Evolutionary conservation across 2,329 filamentous ascomycete genomes (phyloP), one percentile per base, ranked within the genome.

Genomic region (Graphilbum ipis-grandicollis): DNA sequence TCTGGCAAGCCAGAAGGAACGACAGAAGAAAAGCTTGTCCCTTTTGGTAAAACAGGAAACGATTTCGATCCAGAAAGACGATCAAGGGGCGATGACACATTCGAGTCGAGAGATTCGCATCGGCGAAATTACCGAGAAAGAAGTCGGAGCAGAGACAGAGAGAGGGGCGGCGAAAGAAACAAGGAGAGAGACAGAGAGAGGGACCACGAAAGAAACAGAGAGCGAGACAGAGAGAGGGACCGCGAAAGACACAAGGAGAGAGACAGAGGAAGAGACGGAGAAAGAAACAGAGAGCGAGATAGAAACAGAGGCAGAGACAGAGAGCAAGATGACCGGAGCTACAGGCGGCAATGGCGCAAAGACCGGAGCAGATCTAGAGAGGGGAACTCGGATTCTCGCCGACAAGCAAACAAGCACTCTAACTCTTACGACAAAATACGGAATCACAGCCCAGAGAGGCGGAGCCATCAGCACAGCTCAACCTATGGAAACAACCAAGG

Each of bases 21-120:
- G 52, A 48, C 52, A 53, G 50, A 37, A 22, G 18, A 6, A 13
- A 18, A 15, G 29, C 10, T 26, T 38, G 46, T 28, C 48, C 55
- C 25, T 9, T 28, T 13, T 28, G n/a, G n/a, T n/a, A n/a, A n/a
- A n/a, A n/a, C n/a, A n/a, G n/a, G n/a, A n/a, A n/a, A n/a, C n/a
- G n/a, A n/a, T n/a, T n/a, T n/a, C n/a, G n/a, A n/a, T n/a, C n/a
- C n/a, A n/a, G n/a, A 49, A 48, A 42, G 48, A 44, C 45, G 50
- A 45, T 46, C 49, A 46, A 45, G 10, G 13, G 19, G 2, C 22
- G n/a, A n/a, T n/a, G n/a, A n/a, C n/a, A n/a, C n/a, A n/a, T n/a
- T n/a, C n/a, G n/a, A n/a, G n/a, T n/a, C n/a, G n/a, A n/a, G 15
- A 17, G 13, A 23, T 5, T 15, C 9, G 9, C 8, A 33, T 7